These are phyloP conservation scores for Vanrija pseudolonga DNA, from an alignment of 1,284 basidiomycete genomes.

Conservation along the genomic window DNA sequence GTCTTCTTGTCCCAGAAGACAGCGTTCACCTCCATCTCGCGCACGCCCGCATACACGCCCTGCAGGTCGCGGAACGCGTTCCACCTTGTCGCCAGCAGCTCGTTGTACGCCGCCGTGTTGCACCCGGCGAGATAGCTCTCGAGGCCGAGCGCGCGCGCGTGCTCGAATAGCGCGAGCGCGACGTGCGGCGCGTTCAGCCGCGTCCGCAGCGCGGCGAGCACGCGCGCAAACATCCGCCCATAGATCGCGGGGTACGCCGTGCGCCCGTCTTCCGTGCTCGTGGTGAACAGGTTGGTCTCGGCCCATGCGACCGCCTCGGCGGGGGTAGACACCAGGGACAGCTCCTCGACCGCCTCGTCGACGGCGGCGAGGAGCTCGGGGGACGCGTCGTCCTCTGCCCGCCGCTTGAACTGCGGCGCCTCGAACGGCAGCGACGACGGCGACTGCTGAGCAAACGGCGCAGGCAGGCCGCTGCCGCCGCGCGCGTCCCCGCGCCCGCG, in stretches of 20 bases:
- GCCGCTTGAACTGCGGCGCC: background rate
- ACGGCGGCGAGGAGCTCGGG: slow-evolving; percentile 43
- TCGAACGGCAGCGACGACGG: background rate
- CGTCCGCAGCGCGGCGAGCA: slow-evolving; percentile 68
- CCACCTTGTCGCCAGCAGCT: slow-evolving; percentile 76
- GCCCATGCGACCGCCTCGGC: slow-evolving; percentile 73
- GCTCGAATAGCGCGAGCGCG: slow-evolving; percentile 74
- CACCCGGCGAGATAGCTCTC: slow-evolving; percentile 81
- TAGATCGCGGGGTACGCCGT: slow-evolving; percentile 11
- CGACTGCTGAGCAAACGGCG: background rate
- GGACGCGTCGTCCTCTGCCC: slow-evolving; percentile 22
- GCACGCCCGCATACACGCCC: slow-evolving; percentile 64
- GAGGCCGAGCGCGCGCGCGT: slow-evolving; percentile 67
- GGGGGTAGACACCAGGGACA: slow-evolving; percentile 67
- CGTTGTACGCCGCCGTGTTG: slow-evolving; percentile 77
- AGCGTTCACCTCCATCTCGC: slow-evolving; percentile 77
- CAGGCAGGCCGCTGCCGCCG: too few relatives aligned
- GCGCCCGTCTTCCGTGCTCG: slow-evolving; percentile 18
- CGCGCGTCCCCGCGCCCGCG: background rate
- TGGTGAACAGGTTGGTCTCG: slow-evolving; percentile 60
- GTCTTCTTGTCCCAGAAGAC: slow-evolving; percentile 64
- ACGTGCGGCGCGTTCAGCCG: slow-evolving; percentile 74
- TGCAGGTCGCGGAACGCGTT: slow-evolving; percentile 70
- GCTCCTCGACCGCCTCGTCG: slow-evolving; percentile 71
- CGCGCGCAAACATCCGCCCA: slow-evolving; percentile 60